A percentile compares a stretch with the other conserved stretches of the same genome.
Evolutionary conservation across 2,329 filamentous ascomycete species (phyloP).

Genomic region (Hirsutella rhossiliensis): DNA sequence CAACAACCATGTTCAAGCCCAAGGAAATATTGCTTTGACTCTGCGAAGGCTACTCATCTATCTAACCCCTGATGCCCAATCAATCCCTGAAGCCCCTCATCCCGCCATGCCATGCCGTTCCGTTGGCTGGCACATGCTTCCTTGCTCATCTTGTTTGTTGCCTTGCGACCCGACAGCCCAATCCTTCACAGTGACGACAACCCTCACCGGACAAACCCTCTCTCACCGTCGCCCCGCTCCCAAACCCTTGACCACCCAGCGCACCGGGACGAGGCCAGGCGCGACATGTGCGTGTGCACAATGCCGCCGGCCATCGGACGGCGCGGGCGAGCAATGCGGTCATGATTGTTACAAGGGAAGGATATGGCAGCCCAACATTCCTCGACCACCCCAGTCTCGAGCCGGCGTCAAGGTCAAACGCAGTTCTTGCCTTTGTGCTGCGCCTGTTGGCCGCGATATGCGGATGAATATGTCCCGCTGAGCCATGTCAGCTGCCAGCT

Average conservation of each 20-base stretch:
- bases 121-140: background rate
- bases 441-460: slow-evolving; percentile 37
- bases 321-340: too few species aligned
- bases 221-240: background rate
- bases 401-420: slow-evolving; percentile 63
- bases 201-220: background rate
- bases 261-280: too few species aligned
- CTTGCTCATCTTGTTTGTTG: background rate
- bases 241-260: too few species aligned
- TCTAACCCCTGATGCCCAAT: too few species aligned
- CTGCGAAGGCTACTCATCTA: too few species aligned
- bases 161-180: background rate
- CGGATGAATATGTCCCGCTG: slow-evolving; percentile 63
- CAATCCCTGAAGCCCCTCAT: too few species aligned
- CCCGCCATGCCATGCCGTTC: background rate
- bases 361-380: slow-evolving; percentile 82
- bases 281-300: too few species aligned
- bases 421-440: slow-evolving; percentile 40
- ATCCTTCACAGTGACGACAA: background rate
- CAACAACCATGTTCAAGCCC: too few species aligned
- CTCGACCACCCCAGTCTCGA: slow-evolving; percentile 80
- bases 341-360: slow-evolving; percentile 47
- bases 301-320: too few species aligned
- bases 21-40: too few species aligned
- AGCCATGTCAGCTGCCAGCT: slow-evolving; percentile 11